phyloP scores from a whole-genome alignment of 2,329 filamentous ascomycete genomes.

The Colletotrichum sp. region DNA sequence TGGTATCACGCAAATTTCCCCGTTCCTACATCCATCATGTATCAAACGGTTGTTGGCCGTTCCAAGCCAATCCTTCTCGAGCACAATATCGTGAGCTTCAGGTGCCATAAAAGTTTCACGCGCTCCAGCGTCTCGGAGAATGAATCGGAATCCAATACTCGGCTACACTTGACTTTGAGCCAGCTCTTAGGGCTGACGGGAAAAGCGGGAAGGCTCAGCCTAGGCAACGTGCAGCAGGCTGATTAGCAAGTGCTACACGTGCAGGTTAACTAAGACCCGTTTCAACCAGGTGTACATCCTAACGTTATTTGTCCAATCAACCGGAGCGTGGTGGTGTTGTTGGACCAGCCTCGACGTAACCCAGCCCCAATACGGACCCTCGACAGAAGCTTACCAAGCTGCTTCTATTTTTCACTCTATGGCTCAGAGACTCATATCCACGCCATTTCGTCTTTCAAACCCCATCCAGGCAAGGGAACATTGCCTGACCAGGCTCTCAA shows the following conservation, averaged over 20 bases:
- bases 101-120: background rate
- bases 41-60: background rate
- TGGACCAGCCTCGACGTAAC: background rate
- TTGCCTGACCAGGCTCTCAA: background rate
- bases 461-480: background rate
- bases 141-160: background rate
- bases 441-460: background rate
- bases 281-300: background rate
- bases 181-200: background rate
- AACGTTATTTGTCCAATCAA: conserved; percentile 1
- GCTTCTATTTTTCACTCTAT: conserved; percentile 16
- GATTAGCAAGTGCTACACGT: background rate
- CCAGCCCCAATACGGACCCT: background rate
- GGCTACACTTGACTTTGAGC: background rate
- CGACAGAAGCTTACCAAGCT: conserved; percentile 15
- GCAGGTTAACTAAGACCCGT: background rate
- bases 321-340: background rate
- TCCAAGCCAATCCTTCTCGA: background rate
- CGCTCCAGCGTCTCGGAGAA: background rate
- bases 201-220: background rate
- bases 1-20: background rate
- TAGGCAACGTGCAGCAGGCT: background rate
- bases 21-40: background rate
- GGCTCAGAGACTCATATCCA: background rate
- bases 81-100: background rate